Evolutionary conservation across 306 rosid species (phyloP).

Genomic region (Ammopiptanthus mongolicus): DNA sequence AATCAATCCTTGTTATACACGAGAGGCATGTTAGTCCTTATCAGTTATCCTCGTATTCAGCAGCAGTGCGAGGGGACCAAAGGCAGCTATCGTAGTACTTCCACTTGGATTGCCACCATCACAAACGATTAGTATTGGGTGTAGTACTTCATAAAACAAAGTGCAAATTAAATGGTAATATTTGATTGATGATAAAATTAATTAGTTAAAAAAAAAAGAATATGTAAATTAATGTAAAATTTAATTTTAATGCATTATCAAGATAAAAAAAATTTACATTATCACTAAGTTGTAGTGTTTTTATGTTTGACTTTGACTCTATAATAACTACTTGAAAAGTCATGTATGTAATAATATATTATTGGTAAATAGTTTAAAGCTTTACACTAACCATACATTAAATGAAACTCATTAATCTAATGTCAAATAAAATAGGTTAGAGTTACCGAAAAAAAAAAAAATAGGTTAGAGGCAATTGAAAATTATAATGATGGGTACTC

Average conservation of each 20-base stretch:
- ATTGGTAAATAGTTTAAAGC: too few relatives aligned
- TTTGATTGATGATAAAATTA: neutral
- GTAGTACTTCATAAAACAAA: neutral
- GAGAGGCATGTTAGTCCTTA: conserved; percentile 34
- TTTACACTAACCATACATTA: too few relatives aligned
- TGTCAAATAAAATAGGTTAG: neutral
- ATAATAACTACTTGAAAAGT: too few relatives aligned
- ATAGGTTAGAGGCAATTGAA: neutral
- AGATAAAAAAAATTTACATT: too few relatives aligned
- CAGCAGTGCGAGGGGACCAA: neutral
- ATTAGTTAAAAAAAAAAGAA: neutral
- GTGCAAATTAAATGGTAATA: neutral
- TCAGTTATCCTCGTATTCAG: conserved; percentile 15
- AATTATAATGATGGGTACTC: neutral
- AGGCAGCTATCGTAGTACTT: neutral
- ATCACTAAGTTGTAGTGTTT: too few relatives aligned
- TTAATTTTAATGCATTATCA: too few relatives aligned
- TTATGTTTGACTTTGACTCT: too few relatives aligned
- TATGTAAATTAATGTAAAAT: neutral
- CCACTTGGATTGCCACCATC: neutral
- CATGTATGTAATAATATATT: too few relatives aligned
- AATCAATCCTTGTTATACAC: conserved; percentile 8
- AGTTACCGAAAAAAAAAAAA: too few relatives aligned
- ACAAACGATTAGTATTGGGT: neutral
- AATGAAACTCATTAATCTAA: neutral